Evolutionary conservation across 2,329 filamentous ascomycete genomes (phyloP).

Genomic region (Cyphellophora attinorum): DNA sequence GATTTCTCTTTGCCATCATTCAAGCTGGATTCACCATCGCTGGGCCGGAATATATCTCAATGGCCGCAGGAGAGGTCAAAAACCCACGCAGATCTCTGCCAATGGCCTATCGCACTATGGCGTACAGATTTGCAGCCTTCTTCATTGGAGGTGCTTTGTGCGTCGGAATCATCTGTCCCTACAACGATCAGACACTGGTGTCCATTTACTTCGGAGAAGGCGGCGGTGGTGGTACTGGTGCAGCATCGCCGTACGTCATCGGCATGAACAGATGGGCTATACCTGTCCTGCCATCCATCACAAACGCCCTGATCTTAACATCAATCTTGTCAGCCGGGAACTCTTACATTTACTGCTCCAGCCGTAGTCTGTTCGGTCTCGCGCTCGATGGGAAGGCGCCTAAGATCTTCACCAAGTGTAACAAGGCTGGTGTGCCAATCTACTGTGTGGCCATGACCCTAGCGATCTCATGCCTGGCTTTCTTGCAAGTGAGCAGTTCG

Average conservation of each 20-base stretch:
- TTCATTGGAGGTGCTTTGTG: slow-evolving; percentile 63
- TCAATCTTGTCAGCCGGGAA: slow-evolving; percentile 49
- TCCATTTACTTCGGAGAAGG: slow-evolving; percentile 28
- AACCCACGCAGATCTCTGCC: slow-evolving; percentile 60
- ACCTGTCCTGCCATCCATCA: slow-evolving; percentile 44
- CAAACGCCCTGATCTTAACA: slow-evolving; percentile 47
- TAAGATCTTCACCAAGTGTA: slow-evolving; percentile 48
- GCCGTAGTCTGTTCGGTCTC: slow-evolving; percentile 43
- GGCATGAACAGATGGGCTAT: slow-evolving; percentile 49
- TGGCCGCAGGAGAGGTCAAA: slow-evolving; percentile 56
- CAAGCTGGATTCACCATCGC: slow-evolving; percentile 57
- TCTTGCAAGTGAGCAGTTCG: no score
- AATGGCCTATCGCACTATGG: slow-evolving; percentile 64
- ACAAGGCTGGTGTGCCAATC: slow-evolving; percentile 51
- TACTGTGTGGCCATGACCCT: no score
- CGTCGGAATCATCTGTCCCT: slow-evolving; percentile 60
- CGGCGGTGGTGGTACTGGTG: slow-evolving; percentile 41
- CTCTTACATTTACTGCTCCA: slow-evolving; percentile 45
- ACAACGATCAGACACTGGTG: slow-evolving; percentile 50
- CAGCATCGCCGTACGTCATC: slow-evolving; percentile 55
- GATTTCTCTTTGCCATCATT: slow-evolving; percentile 58
- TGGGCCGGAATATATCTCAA: slow-evolving; percentile 54
- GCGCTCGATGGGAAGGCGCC: slow-evolving; percentile 45
- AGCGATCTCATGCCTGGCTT: no score
- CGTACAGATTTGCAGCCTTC: slow-evolving; percentile 65